Conservation (phyloP, 2,329 filamentous ascomycete species). For the Cytospora mali region DNA sequence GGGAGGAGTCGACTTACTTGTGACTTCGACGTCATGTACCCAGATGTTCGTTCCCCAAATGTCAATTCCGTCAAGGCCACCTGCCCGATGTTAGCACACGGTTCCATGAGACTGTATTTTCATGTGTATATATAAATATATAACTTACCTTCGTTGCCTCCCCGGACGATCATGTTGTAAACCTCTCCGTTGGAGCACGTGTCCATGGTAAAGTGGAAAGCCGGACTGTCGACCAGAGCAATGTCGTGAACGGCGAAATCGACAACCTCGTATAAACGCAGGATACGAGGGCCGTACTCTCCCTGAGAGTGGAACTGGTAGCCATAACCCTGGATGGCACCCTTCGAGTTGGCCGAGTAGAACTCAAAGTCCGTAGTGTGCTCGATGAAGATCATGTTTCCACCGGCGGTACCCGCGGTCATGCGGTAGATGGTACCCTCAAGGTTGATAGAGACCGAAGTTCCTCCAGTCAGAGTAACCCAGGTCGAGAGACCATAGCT, state of each 20-base stretch:
- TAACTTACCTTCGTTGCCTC: conserved; percentile 40
- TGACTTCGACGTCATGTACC: conserved; percentile 61
- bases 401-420: conserved; percentile 31
- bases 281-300: conserved; percentile 24
- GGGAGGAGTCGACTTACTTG: conserved; percentile 40
- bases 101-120: no score
- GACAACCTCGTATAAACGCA: conserved; percentile 38
- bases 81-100: no score
- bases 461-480: conserved; percentile 48
- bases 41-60: conserved; percentile 57
- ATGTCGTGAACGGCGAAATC: conserved; percentile 54
- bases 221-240: conserved; percentile 49
- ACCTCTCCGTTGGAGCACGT: conserved; percentile 51
- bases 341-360: conserved; percentile 45
- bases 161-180: conserved; percentile 55
- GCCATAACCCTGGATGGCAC: conserved; percentile 52
- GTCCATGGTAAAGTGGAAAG: conserved; percentile 52
- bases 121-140: no score
- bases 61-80: conserved; percentile 58
- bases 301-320: conserved; percentile 46
- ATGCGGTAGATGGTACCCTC: conserved; percentile 41
- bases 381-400: conserved; percentile 35
- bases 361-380: conserved; percentile 49
- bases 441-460: conserved; percentile 50
- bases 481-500: conserved; percentile 50